Evolutionary conservation across 768 basidiomycete species (phyloP).

Genomic region (Podaxis sp.): DNA sequence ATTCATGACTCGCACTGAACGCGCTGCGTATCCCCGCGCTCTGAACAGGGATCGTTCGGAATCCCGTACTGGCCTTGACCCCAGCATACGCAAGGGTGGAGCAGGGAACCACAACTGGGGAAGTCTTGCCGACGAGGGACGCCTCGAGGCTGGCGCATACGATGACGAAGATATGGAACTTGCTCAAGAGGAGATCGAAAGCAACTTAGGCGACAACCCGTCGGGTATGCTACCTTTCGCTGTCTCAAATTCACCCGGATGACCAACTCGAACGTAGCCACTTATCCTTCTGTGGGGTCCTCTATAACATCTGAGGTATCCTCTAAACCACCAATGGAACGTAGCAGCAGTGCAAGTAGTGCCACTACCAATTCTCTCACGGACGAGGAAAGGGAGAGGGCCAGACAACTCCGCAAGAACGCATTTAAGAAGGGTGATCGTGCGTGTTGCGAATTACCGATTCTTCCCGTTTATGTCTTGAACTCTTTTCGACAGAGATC

Average conservation of each 20-base stretch:
- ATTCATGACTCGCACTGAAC: slow-evolving; percentile 80
- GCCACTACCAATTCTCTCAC: slow-evolving; percentile 29
- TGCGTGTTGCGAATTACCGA: slow-evolving; percentile 24
- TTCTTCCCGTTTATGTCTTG: not conserved
- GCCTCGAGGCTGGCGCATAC: slow-evolving; percentile 56
- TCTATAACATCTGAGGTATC: not conserved
- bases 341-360: slow-evolving; percentile 36
- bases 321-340: slow-evolving; percentile 22
- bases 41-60: slow-evolving; percentile 76
- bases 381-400: slow-evolving; percentile 66
- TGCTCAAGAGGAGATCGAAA: slow-evolving; percentile 32
- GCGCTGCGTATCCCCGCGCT: slow-evolving; percentile 70
- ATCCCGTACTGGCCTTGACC: slow-evolving; percentile 75
- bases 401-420: slow-evolving; percentile 69
- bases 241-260: not conserved
- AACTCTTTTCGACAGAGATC: slow-evolving; percentile 28
- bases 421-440: slow-evolving; percentile 70
- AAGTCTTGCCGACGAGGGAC: slow-evolving; percentile 58
- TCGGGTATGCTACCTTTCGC: not conserved
- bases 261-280: not conserved
- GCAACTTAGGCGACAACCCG: slow-evolving; percentile 8
- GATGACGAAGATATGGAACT: slow-evolving; percentile 56
- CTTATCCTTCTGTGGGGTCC: not conserved
- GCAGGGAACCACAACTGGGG: slow-evolving; percentile 90
- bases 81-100: slow-evolving; percentile 73